Percentiles rank a stretch among this genome's conserved stretches.
These are phyloP conservation scores for Cymodocea nodosa DNA, from an alignment of 116 monocot species.

Conservation along the genomic window DNA sequence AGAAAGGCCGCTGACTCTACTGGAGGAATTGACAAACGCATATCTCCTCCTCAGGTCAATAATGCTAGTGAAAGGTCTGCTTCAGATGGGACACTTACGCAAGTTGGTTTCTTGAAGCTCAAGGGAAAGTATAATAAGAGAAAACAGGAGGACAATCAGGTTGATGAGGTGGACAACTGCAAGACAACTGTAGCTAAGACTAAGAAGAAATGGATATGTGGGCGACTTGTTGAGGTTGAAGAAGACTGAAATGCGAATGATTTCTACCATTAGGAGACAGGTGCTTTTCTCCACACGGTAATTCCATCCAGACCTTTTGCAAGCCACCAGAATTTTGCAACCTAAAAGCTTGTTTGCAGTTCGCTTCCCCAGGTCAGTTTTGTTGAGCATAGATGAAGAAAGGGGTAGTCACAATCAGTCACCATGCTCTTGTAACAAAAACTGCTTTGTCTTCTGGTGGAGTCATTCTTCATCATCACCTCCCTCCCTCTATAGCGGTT, in stretches of 20 bases:
- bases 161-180: background rate
- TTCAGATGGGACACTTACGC: background rate
- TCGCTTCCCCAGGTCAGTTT: too few relatives aligned
- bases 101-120: background rate
- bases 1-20: background rate
- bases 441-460: too few relatives aligned
- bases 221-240: slow-evolving; percentile 52
- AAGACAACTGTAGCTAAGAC: slow-evolving; percentile 5
- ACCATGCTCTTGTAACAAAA: too few relatives aligned
- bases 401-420: too few relatives aligned
- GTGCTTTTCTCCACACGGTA: too few relatives aligned
- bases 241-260: slow-evolving; percentile 9
- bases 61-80: background rate
- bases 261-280: too few relatives aligned
- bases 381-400: too few relatives aligned
- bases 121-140: background rate
- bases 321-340: too few relatives aligned
- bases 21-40: background rate
- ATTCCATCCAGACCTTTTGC: too few relatives aligned
- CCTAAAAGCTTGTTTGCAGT: too few relatives aligned
- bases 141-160: background rate
- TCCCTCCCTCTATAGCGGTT: too few relatives aligned
- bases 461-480: too few relatives aligned
- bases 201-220: slow-evolving; percentile 53
- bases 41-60: background rate